Evolutionary conservation across 225 moss, liverwort and hornwort species (phyloP).

Genomic region (Bryoerythrophyllum caledonicum): DNA sequence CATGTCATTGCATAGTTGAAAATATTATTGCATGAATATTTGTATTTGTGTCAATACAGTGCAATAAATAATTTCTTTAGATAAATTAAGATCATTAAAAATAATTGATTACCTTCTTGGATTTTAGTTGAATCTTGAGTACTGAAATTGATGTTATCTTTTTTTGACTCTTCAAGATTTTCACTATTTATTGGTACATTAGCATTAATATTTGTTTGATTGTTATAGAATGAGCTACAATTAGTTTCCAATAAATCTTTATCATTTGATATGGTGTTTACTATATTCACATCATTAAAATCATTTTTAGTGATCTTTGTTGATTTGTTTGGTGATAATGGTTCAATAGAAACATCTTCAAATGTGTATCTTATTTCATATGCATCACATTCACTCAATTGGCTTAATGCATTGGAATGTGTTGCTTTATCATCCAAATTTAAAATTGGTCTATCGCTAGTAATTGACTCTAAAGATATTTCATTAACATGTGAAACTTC

Average conservation of each 20-base stretch:
- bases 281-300: neutral
- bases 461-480: neutral
- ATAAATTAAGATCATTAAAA: neutral
- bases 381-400: too few relatives aligned
- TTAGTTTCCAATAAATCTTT: neutral
- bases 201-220: neutral
- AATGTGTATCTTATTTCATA: neutral
- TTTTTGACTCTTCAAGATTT: neutral
- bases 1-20: neutral
- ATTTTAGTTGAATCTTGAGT: neutral
- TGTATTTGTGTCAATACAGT: neutral
- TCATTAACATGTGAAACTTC: neutral
- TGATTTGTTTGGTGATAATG: neutral
- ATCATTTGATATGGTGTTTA: fast-evolving
- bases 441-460: neutral
- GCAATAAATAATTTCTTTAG: neutral
- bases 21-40: neutral
- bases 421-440: neutral
- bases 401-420: neutral
- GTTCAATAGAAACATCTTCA: neutral
- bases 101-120: neutral
- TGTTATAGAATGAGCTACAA: neutral
- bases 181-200: neutral
- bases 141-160: too few relatives aligned
- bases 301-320: neutral